These are phyloP conservation scores for Serendipita vermifera DNA, from an alignment of 768 basidiomycete genomes.

Conservation along the genomic window DNA sequence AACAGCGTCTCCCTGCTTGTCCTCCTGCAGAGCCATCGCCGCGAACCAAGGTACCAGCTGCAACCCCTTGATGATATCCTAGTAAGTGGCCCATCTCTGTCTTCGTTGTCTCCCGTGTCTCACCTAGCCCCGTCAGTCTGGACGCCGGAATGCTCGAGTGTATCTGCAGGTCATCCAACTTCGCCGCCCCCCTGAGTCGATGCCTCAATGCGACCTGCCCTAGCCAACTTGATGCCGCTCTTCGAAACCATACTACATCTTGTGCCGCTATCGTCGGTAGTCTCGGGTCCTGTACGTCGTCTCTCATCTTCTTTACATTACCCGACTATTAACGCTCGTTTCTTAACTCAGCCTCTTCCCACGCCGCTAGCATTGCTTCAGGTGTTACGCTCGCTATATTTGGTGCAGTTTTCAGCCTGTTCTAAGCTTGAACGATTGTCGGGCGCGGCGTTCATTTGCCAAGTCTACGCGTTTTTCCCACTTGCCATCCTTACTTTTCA, in stretches of 20 bases:
- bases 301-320: not conserved
- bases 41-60: not conserved
- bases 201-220: conserved; percentile 28
- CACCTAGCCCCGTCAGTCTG: not conserved
- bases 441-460: too few relatives aligned
- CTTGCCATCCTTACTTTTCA: too few relatives aligned
- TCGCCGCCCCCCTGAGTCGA: conserved; percentile 23
- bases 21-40: not conserved
- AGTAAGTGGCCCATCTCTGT: not conserved
- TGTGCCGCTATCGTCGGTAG: conserved; percentile 23
- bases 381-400: conserved; percentile 4
- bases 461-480: too few relatives aligned
- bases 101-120: not conserved
- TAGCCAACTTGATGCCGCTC: conserved; percentile 23
- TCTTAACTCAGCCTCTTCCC: not conserved
- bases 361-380: not conserved
- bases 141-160: conserved; percentile 31
- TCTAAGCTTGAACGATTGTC: too few relatives aligned
- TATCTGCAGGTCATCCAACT: conserved; percentile 27
- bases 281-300: not conserved
- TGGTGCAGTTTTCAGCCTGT: not conserved
- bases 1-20: not conserved
- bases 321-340: too few relatives aligned
- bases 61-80: too few relatives aligned
- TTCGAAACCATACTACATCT: conserved; percentile 21